Base-by-base conservation (phyloP, 306 rosid genomes). In the Quercus mongolica region DNA sequence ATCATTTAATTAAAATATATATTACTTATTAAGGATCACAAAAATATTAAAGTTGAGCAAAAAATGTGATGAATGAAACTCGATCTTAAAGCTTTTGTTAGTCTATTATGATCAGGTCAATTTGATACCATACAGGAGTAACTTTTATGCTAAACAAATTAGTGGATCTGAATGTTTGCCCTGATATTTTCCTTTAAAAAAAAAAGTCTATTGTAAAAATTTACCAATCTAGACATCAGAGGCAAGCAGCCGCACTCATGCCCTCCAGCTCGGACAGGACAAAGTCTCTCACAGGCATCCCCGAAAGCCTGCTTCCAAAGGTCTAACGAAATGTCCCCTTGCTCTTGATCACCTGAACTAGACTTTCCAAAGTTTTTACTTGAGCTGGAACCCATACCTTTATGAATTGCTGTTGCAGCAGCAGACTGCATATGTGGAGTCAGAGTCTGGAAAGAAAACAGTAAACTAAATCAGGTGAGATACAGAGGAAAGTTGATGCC, bases 161-260 rank as follows among this genome's bases (percentile, higher is more conserved):
- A 12, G 25, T 61, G 33, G 30, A 21, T 23, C 33, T 23, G 15
- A 61, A 61, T 20, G 70, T 64, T 15, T 30, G 7, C 68, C 19
- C 21, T 64, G 41, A 30, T 14, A 64, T 64, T 30, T 18, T 28
- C 21, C 5, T 58, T 58, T 58, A 3, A 10, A 1, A 9, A n/a
- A 68, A 58, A 54, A 35, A 33, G 51, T 56, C 26, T 8, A 75
- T 15, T 52, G 59, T 30, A 78, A 74, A 35, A 75, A 78, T 86
- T 73, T 84, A 95, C 99, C 98, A 95, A 83, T 90, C 89, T 88
- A 83, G 97, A 87, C 57, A 95, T 84, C 83, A 89, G 74, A 76
- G 96, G 88, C 89, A 95, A 85, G 89, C 99, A 95, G 84, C 99
- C 99, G 79, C 99, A 95, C 65, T 90, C 97, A 82, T 95, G 98